These are phyloP conservation scores for Lolium multiflorum DNA, from an alignment of 176 grass and related monocot species.

Conservation along the genomic window DNA sequence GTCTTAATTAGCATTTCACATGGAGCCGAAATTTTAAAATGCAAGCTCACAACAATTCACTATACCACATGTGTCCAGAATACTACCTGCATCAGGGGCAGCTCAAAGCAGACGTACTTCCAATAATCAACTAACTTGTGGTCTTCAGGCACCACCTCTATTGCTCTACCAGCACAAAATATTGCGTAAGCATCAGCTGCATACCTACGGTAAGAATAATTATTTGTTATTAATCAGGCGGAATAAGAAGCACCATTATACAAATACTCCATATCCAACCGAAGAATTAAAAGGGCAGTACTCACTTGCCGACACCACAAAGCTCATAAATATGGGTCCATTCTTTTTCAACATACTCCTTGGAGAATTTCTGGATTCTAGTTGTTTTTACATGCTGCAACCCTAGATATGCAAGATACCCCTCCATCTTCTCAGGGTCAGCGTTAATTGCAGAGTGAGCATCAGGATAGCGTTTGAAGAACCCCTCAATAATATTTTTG, in stretches of 20 bases:
- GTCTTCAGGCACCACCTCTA: constrained; percentile 62
- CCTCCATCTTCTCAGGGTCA: constrained; percentile 42
- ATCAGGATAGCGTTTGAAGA: constrained; percentile 58
- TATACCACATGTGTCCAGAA: background rate
- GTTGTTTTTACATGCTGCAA: constrained; percentile 49
- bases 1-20: constrained; percentile 13
- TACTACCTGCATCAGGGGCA: constrained; percentile 42
- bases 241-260: constrained; percentile 3
- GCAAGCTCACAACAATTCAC: constrained; percentile 19
- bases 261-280: background rate
- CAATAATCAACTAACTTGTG: constrained; percentile 82
- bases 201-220: constrained; percentile 51
- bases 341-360: constrained; percentile 44
- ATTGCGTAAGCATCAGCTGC: constrained; percentile 90
- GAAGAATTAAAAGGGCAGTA: background rate
- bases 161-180: constrained; percentile 69
- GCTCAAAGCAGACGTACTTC: constrained; percentile 55
- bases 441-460: constrained; percentile 22
- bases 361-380: constrained; percentile 60
- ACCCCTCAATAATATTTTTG: constrained; percentile 28
- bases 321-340: constrained; percentile 76
- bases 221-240: background rate
- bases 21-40: background rate
- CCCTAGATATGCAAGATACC: constrained; percentile 54
- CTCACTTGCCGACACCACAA: constrained; percentile 81